These are phyloP conservation scores for Starmera dryadoides DNA, from an alignment of 805 yeast species.

Conservation along the genomic window DNA sequence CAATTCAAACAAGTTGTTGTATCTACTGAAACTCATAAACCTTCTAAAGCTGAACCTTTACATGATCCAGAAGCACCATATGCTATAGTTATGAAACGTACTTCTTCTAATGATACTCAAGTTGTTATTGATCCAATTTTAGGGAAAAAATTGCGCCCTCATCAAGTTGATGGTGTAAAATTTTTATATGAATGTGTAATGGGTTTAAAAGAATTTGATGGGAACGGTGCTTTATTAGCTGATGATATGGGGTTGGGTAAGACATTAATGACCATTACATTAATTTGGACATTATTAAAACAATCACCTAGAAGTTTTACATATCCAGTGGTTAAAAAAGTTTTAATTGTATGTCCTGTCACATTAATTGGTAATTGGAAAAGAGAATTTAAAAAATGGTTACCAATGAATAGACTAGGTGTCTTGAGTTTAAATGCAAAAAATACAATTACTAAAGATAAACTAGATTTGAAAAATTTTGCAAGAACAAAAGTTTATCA, in stretches of 20 bases:
- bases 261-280: constrained; percentile 76
- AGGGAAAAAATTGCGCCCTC: constrained; percentile 56
- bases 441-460: constrained; percentile 36
- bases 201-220: constrained; percentile 49
- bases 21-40: constrained; percentile 9
- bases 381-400: constrained; percentile 83
- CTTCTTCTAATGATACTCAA: constrained; percentile 23
- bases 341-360: constrained; percentile 85
- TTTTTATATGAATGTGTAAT: constrained; percentile 79
- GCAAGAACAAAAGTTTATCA: constrained; percentile 68
- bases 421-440: constrained; percentile 52
- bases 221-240: constrained; percentile 76
- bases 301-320: constrained; percentile 44
- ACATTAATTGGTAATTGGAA: constrained; percentile 86
- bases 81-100: constrained; percentile 36
- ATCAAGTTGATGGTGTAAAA: constrained; percentile 77
- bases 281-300: constrained; percentile 76
- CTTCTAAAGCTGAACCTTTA: constrained; percentile 24
- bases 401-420: constrained; percentile 47
- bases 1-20: constrained; percentile 19
- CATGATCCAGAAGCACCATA: constrained; percentile 28
- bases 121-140: constrained; percentile 59
- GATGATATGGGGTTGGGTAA: constrained; percentile 98
- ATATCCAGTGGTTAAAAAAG: constrained; percentile 42
- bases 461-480: constrained; percentile 50